phyloP scores from a whole-genome alignment of 805 yeast species.

The Wickerhamomyces strasburgensis region DNA sequence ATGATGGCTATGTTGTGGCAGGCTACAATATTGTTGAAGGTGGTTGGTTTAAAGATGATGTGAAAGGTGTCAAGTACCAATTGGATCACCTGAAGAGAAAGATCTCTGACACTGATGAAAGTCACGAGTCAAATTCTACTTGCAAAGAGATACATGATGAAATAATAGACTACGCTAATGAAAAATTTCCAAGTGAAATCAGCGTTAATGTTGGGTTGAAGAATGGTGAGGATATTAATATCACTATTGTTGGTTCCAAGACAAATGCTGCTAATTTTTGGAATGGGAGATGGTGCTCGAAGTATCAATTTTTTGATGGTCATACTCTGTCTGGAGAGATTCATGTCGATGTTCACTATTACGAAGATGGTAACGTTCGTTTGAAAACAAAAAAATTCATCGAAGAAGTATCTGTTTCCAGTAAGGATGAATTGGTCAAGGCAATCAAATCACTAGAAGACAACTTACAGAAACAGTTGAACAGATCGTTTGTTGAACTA shows the following conservation, averaged over 20 bases:
- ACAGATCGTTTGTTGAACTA: slow-evolving; percentile 59
- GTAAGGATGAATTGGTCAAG: slow-evolving; percentile 33
- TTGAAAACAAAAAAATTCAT: slow-evolving; percentile 45
- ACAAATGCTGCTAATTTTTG: slow-evolving; percentile 73
- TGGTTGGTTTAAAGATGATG: slow-evolving; percentile 48
- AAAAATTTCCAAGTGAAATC: slow-evolving; percentile 60
- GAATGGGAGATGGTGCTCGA: slow-evolving; percentile 85
- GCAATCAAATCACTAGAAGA: slow-evolving; percentile 55
- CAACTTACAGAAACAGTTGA: slow-evolving; percentile 51
- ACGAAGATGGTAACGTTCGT: slow-evolving; percentile 93
- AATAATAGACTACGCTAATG: slow-evolving; percentile 44
- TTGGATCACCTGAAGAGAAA: slow-evolving; percentile 48
- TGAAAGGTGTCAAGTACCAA: slow-evolving; percentile 43
- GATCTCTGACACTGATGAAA: slow-evolving; percentile 49
- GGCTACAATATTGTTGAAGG: slow-evolving; percentile 44
- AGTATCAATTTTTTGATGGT: slow-evolving; percentile 39
- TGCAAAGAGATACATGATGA: slow-evolving; percentile 15
- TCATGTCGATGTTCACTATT: slow-evolving; percentile 78
- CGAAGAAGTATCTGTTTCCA: slow-evolving; percentile 13
- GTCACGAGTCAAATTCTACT: slow-evolving; percentile 11
- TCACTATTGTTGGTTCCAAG: slow-evolving; percentile 67
- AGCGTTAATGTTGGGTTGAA: slow-evolving; percentile 40
- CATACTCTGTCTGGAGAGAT: slow-evolving; percentile 47
- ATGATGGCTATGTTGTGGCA: slow-evolving; percentile 36
- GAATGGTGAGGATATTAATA: slow-evolving; percentile 22